Evolutionary conservation across 345 rosid genomes (phyloP), one percentile per base, ranked within the genome.

Genomic region (Turnera subulata): DNA sequence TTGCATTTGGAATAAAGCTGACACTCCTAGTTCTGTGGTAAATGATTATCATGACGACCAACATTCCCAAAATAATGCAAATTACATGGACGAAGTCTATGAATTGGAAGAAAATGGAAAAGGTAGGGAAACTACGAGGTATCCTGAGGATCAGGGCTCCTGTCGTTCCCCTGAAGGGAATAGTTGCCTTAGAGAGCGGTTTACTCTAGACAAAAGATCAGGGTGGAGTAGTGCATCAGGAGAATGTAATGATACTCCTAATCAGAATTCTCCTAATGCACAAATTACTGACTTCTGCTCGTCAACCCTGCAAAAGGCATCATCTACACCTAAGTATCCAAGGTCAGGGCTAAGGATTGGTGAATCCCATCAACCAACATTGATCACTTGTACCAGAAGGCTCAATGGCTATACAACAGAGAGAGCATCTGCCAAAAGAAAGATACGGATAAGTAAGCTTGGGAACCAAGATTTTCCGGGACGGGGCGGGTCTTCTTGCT

Each of bases 91-190:
- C 13, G 9, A 43, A 21, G 15, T 19, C 20, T 18, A 26, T 52
- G 23, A 50, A 29, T 22, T 19, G 2, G 72, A 69, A 38, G 43
- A 51, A 22, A 51, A 46, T 50, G 59, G 11, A 13, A 22, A 49
- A 46, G 53, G 48, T 13, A 39, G 56, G 37, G 61, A 64, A 32
- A 23, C 40, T 1, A 22, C 13, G 5, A 40, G 19, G 43, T 61
- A 51, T 56, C 23, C 25, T 13, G 61, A 58, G 50, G 62, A 53
- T 45, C 61, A 49, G 44, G 73, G 29, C 23, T 72, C 67, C 6
- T 51, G 55, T 20, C 20, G 12, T 58, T 74, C 56, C 16, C 20
- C 51, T 9, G 53, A 44, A 62, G 59, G 58, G 58, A 64, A 58
- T 46, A 46, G 32, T 11, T 39, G 2, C 50, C 55, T 45, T 0